Evolutionary conservation across 202 grass and related monocot genomes (phyloP), one percentile per base, ranked within the genome.

Genomic region (Setaria italica): DNA sequence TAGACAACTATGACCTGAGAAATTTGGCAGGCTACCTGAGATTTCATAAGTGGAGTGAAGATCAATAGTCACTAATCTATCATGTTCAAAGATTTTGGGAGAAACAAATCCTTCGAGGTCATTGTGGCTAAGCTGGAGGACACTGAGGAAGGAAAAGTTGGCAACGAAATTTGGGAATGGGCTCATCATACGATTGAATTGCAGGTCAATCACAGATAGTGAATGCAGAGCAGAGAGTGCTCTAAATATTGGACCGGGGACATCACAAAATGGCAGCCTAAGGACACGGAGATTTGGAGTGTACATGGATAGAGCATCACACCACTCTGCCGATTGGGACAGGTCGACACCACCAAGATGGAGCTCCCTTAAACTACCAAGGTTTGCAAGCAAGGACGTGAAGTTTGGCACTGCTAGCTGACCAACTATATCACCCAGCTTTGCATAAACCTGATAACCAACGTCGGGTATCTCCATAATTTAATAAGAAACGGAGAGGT

Each of bases 271-370:
- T 7, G 34, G 34, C 79, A 92, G 53, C 48, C 80, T 92, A 62
- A 92, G 80, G 4, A 16, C 16, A 25, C 60, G 80, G 57, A 92
- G 72, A 8, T 62, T 77, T 59, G 62, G 78, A 35, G 69, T 20
- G 34, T 85, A 69, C 14, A 49, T 69, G 46, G 83, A 45, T 17
- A 87, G 48, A 25, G 84, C 87, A 25, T 4, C 29, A 67, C 78
- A 88, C 87, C 90, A 92, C 9, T 83, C 80, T 59, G 15, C 50
- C 6, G 59, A 20, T 11, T 47, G 57, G 9, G 90, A 89, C 17
- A 92, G 82, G 57, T 89, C 71, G 39, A 89, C 76, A 9, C 25
- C 45, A 62, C 87, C 87, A 10, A 89, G 70, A 49, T 77, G 59
- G 54, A 92, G 90, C 42, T 77, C 53, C 51, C 63, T 84, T 17